Evolutionary conservation across 495 filamentous ascomycete genomes (phyloP), one percentile per base, ranked within the genome.

Genomic region (Penicillium coprophilum): DNA sequence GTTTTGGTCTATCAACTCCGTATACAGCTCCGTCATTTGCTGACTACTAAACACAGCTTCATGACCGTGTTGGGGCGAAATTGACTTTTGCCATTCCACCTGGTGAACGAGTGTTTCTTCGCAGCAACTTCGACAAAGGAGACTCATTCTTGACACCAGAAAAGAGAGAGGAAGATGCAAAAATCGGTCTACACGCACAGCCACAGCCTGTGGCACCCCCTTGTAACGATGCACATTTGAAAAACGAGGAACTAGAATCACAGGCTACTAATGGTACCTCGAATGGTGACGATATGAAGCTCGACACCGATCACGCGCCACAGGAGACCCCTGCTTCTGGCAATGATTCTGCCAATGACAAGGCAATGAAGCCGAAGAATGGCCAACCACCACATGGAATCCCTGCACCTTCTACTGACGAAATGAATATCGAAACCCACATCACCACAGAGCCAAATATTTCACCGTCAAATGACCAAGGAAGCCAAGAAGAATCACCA

Each of bases 61-160:
- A 70, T 24, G 68, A 66, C 19, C 69, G 78, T 30, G 58, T 72
- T 13, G 66, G 62, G 20, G 47, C 59, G 1, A 62, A 55, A 2
- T 49, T 83, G 34, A 75, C 69, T 3, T 75, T 82, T 50, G 65
- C 67, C 4, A 58, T 80, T n/a, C 80, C 80, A 15, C 61, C 73
- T 31, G 77, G 76, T 10, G 69, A 76, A 53, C 70, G 71, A 13
- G 71, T 72, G 15, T 78, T 79, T 48, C 67, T 75, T 24, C 50
- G 60, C 30, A 52, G 55, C 39, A 40, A 41, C 8, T 20, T 40
- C 38, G 8, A 24, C 43, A 21, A 44, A 28, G 20, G 10, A 3
- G 55, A 52, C 47, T 24, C 19, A 24, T 6, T 10, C 23, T 31
- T 5, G 2, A 41, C 17, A 24, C 38, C 31, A 57, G 41, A 50